These are phyloP conservation scores for Globisporangium radiosum DNA, from an alignment of 352 stramenopile species.

Conservation along the genomic window DNA sequence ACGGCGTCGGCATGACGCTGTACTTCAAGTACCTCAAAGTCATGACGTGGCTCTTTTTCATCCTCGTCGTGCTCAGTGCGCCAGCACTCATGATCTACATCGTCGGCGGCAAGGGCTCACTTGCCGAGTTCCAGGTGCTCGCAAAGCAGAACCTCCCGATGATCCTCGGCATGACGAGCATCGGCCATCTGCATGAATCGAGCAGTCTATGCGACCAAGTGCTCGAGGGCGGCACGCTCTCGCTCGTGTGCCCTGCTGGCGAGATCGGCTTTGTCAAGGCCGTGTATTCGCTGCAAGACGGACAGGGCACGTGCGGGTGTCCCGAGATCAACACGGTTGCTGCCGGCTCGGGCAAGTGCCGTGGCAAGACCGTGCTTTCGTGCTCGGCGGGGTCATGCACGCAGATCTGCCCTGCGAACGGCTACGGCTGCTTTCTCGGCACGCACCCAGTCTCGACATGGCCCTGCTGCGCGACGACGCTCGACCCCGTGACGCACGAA, in stretches of 20 bases:
- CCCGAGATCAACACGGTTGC: conserved; percentile 62
- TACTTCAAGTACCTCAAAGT: conserved; percentile 89
- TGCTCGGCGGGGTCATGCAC: conserved; percentile 18
- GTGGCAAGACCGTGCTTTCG: conserved; percentile 19
- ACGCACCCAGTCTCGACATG: conserved; percentile 53
- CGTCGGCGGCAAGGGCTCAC: conserved; percentile 46
- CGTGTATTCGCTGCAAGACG: conserved; percentile 57
- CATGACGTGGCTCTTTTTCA: conserved; percentile 76
- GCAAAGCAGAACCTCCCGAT: conserved; percentile 58
- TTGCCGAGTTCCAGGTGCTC: conserved; percentile 53
- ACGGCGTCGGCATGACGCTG: conserved; percentile 65
- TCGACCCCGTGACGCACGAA: conserved; percentile 19
- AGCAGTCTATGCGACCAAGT: conserved; percentile 68
- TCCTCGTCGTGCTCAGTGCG: conserved; percentile 60
- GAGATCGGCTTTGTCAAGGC: conserved; percentile 77
- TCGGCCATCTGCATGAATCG: conserved; percentile 67
- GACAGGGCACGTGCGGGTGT: conserved; percentile 58
- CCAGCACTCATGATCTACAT: conserved; percentile 61
- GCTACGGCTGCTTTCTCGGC: conserved; percentile 59
- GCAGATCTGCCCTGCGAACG: conserved; percentile 33
- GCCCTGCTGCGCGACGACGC: conserved; percentile 50
- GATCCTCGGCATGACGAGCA: conserved; percentile 72
- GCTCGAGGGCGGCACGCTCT: conserved; percentile 33
- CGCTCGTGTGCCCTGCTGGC: conserved; percentile 54
- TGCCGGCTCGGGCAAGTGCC: conserved; percentile 44